Conservation (phyloP, 2,329 filamentous ascomycete species). For the Ophiostoma ulmi region DNA sequence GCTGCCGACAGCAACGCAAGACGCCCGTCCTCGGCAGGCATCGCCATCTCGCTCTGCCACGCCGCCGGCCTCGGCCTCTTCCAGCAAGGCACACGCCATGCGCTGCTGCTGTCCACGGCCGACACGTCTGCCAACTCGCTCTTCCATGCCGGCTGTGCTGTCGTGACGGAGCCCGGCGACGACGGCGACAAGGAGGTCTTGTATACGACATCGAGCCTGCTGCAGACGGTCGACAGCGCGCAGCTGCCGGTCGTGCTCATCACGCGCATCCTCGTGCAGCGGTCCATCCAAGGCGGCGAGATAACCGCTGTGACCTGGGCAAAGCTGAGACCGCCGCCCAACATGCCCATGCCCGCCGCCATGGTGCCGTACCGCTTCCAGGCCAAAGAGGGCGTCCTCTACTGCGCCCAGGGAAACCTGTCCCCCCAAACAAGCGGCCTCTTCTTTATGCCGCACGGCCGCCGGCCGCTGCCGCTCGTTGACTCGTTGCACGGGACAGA, state of each 20-base stretch:
- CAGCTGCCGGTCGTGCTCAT: slow-evolving; percentile 43
- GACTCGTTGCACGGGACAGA: slow-evolving; percentile 42
- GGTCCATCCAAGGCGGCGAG: slow-evolving; percentile 20
- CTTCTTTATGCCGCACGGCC: slow-evolving; percentile 34
- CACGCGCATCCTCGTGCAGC: slow-evolving; percentile 39
- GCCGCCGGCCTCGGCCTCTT: slow-evolving; percentile 31
- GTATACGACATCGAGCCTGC: slow-evolving; percentile 43
- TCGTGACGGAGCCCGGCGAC: slow-evolving; percentile 31
- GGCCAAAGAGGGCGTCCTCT: slow-evolving; percentile 37
- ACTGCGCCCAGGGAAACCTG: slow-evolving; percentile 30
- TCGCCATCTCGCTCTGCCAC: not conserved
- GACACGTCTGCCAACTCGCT: slow-evolving; percentile 41
- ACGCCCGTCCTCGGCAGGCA: not conserved
- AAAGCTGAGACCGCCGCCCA: slow-evolving; percentile 40
- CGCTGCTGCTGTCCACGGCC: slow-evolving; percentile 40
- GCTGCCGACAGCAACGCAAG: not conserved
- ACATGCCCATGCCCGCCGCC: slow-evolving; percentile 56
- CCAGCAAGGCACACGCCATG: slow-evolving; percentile 35
- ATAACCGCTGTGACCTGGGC: slow-evolving; percentile 37
- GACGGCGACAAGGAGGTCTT: slow-evolving; percentile 36
- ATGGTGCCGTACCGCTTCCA: slow-evolving; percentile 44
- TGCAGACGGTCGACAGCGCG: slow-evolving; percentile 37
- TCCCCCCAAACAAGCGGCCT: slow-evolving; percentile 36
- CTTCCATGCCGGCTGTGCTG: slow-evolving; percentile 44
- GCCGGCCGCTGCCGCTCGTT: slow-evolving; percentile 36